Base-by-base conservation (phyloP, 2,329 filamentous ascomycete species). In the Davidsoniella eucalypti region DNA sequence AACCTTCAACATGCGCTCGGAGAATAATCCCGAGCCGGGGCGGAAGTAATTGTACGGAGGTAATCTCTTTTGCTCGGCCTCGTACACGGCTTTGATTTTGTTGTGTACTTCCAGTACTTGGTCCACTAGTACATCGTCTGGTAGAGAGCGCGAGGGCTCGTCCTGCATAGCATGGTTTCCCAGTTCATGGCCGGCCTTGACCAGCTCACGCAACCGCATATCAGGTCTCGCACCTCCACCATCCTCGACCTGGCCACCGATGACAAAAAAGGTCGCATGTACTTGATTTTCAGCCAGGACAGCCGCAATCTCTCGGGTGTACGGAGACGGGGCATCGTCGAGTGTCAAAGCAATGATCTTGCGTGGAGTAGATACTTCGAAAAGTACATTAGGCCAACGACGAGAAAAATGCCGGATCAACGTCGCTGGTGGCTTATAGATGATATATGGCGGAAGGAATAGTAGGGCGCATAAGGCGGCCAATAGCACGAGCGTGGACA, bases 111-210 rank as follows among this genome's bases (percentile, higher is more conserved):
- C 57, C 10, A 63, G 60, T 47, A 93, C 80, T 66, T 94, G 77
- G 1, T 61, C 59, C 36, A 69, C 65, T 1, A 94, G 72, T 54
- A 74, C 70, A 1, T 66, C 66, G 47, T 79, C 70, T 39, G 69
- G 64, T 23, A 94, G 68, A 0, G 68, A 68, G 42, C 75, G 70
- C 8, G 80, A 82, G 0, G 86, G 78, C 67, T 92, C 85, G 64
- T 94, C 87, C 61, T 79, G 75, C 85, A 92, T 88, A 8, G 84
- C 87, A 64, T 94, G 87, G 65, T 94, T 94, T 21, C 76, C 87
- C 3, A 94, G 69, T 67, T 87, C 83, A 61, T 83, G 76, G 18
- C 79, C 80, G 45, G 65, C 67, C 37, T 67, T 66, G n/a, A 84
- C 68, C 1, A 84, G 66, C 38, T 74, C 67, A 41, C 70, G 64